These are phyloP conservation scores for Pichia sp. DNA, from an alignment of 1,139 yeast genomes.

Conservation along the genomic window DNA sequence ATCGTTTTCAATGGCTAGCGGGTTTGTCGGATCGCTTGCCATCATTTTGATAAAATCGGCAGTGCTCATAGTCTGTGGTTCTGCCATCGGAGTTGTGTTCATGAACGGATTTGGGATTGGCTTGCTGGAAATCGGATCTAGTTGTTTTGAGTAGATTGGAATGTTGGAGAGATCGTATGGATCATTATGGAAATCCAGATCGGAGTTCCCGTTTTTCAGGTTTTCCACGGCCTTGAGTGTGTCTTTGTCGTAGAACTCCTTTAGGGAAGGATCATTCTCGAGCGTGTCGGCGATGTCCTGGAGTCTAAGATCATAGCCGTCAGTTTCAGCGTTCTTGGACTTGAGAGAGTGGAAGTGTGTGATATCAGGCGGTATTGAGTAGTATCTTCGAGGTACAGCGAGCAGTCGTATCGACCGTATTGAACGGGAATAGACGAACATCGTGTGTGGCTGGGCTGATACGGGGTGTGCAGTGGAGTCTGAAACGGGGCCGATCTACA, in stretches of 20 bases:
- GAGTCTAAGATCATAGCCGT: conserved; percentile 4
- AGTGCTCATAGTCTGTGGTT: conserved; percentile 26
- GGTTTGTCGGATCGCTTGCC: conserved; percentile 8
- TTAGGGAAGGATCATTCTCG: conserved; percentile 31
- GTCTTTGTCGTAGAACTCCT: conserved; percentile 25
- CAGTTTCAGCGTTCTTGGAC: background rate
- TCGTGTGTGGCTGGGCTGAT: no score
- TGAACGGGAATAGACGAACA: no score
- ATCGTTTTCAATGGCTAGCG: background rate
- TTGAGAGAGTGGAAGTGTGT: background rate
- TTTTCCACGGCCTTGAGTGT: conserved; percentile 7
- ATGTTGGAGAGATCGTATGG: conserved; percentile 26
- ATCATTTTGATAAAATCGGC: conserved; percentile 23
- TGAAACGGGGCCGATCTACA: no score
- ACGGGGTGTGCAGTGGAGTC: no score
- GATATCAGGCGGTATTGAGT: background rate
- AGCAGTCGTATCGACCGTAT: no score
- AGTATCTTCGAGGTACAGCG: background rate
- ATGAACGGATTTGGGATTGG: no score
- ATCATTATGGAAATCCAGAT: conserved; percentile 10
- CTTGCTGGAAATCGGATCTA: background rate
- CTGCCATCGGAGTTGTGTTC: background rate
- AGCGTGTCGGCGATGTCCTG: conserved; percentile 23
- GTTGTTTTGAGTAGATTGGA: conserved; percentile 8
- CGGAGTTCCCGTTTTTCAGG: background rate